A percentile compares a stretch with the other conserved stretches of the same genome.
Evolutionary conservation across 2,329 filamentous ascomycete genomes (phyloP).

Genomic region (Talaromyces islandicus): DNA sequence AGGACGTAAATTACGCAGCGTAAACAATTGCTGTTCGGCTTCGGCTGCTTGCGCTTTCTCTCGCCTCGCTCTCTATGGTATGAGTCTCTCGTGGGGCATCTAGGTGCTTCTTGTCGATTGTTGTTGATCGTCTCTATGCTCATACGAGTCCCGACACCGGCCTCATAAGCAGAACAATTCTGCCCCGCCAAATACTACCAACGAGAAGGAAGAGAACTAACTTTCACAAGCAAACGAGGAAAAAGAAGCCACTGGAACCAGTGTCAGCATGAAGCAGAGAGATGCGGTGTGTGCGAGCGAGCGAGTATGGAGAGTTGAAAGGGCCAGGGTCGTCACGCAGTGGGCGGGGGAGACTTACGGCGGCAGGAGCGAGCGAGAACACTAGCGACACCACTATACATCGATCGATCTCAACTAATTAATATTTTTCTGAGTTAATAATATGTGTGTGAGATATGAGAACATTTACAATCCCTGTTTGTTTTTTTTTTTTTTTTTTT

Average conservation of each 20-base stretch:
- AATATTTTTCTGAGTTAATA: too few relatives aligned
- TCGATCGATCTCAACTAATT: too few relatives aligned
- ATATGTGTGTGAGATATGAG: too few relatives aligned
- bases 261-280: neutral
- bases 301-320: too few relatives aligned
- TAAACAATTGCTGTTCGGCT: neutral
- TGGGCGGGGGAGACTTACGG: too few relatives aligned
- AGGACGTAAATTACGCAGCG: neutral
- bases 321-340: too few relatives aligned
- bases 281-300: neutral
- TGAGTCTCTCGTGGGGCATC: neutral
- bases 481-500: too few relatives aligned
- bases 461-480: too few relatives aligned
- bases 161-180: neutral
- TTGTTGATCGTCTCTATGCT: neutral
- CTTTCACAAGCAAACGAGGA: neutral
- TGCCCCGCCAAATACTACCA: neutral
- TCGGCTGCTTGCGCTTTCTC: neutral
- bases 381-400: too few relatives aligned
- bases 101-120: neutral
- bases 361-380: too few relatives aligned
- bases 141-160: neutral
- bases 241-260: neutral
- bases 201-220: neutral
- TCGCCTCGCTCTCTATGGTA: neutral